These are phyloP conservation scores for Cichorium intybus DNA, from an alignment of 140 eudicot species.

Conservation along the genomic window DNA sequence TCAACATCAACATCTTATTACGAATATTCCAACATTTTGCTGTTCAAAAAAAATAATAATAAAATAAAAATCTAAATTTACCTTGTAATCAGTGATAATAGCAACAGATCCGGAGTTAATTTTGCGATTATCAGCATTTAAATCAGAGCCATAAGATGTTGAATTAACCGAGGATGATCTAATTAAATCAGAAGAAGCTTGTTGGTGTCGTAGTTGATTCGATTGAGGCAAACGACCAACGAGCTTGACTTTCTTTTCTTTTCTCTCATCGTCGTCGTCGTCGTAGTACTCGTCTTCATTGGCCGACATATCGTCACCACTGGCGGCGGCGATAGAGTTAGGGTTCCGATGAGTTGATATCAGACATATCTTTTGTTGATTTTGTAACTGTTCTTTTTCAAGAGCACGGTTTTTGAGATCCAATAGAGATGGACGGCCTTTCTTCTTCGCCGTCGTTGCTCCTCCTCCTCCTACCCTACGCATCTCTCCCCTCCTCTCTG, in stretches of 20 bases:
- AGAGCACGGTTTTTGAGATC: conserved; percentile 48
- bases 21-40: no score
- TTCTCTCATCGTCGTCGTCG: conserved; percentile 81
- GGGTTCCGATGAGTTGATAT: conserved; percentile 80
- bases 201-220: conserved; percentile 24
- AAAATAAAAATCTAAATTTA: conserved; percentile 13
- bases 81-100: conserved; percentile 38
- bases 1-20: conserved; percentile 26
- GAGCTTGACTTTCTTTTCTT: conserved; percentile 76
- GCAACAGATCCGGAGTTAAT: conserved; percentile 53
- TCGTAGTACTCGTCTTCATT: conserved; percentile 61
- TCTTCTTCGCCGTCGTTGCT: conserved; percentile 30
- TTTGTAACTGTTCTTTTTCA: conserved; percentile 33
- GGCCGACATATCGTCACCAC: no score
- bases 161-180: conserved; percentile 39
- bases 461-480: neutral
- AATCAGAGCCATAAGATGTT: conserved; percentile 37
- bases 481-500: conserved; percentile 36
- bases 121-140: conserved; percentile 45
- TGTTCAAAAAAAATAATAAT: no score
- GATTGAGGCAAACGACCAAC: conserved; percentile 66
- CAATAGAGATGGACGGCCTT: conserved; percentile 61
- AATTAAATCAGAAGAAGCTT: conserved; percentile 27
- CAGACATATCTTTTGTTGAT: no score
- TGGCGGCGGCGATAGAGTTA: conserved; percentile 16